These are phyloP conservation scores for Acanthochlamys bracteata DNA, from an alignment of 106 monocot species.

Conservation along the genomic window DNA sequence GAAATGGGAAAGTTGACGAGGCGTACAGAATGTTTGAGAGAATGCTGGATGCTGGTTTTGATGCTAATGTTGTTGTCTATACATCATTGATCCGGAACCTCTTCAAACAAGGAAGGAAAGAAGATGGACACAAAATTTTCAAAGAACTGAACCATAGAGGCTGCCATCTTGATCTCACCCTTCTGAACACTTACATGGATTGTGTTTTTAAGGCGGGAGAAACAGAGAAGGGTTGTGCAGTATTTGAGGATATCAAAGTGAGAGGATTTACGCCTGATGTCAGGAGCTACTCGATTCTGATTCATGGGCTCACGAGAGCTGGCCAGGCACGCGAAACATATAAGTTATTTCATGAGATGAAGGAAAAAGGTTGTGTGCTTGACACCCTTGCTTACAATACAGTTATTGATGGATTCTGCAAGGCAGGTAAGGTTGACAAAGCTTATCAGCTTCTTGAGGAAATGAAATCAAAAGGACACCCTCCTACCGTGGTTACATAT, in stretches of 20 bases:
- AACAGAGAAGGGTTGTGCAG: conserved; percentile 43
- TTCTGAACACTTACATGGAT: conserved; percentile 97
- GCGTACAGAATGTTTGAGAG: conserved; percentile 81
- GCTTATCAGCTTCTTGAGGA: conserved; percentile 96
- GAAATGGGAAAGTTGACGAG: conserved; percentile 73
- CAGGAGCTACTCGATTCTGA: conserved; percentile 75
- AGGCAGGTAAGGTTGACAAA: conserved; percentile 90
- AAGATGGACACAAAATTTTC: conserved; percentile 93
- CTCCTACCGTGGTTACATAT: conserved; percentile 86
- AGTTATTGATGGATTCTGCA: conserved; percentile 92
- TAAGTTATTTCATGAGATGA: conserved; percentile 78
- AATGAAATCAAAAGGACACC: conserved; percentile 65
- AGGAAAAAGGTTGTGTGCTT: conserved; percentile 71
- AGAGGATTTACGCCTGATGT: conserved; percentile 68
- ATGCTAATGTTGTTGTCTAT: conserved; percentile 75
- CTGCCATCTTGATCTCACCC: conserved; percentile 72
- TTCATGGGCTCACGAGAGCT: conserved; percentile 81
- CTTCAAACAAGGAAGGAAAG: conserved; percentile 75
- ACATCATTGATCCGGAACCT: conserved; percentile 86
- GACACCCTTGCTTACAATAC: conserved; percentile 81
- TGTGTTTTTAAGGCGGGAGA: conserved; percentile 91
- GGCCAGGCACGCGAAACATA: conserved; percentile 70
- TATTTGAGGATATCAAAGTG: conserved; percentile 76
- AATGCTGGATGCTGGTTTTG: conserved; percentile 82
- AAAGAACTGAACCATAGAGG: conserved; percentile 78